Evolutionary conservation across 345 rosid species (phyloP), one percentile per base, ranked within the genome.

Genomic region (Microthlaspi erraticum): DNA sequence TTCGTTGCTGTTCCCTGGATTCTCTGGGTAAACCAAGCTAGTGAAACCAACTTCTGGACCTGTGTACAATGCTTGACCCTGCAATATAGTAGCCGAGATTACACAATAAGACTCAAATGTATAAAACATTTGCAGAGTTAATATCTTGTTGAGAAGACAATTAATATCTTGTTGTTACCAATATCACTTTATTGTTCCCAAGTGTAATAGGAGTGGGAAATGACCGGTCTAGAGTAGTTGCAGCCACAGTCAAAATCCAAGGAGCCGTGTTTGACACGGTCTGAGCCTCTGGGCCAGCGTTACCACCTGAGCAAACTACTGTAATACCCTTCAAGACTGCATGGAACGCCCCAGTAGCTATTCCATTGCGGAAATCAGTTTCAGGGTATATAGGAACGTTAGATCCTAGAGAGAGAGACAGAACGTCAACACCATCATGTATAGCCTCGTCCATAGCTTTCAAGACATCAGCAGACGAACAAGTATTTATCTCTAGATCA

Each of bases 381-480:
- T 83, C 76, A 1, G 79, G 62, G 57, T 72, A 82, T 2, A 76
- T 11, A 23, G 87, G 83, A 49, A 78, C 65, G 0, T 14, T 10
- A 0, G 65, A n/a, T 32, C 39, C 60, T 4, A 78, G 29, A 20
- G 81, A 78, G 33, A 78, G 57, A 43, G 81, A 78, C 60, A 78
- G 38, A 19, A 78, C 31, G 57, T 78, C 78, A 57, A 78, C 78
- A 56, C 78, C 76, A 69, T 78, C 81, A 58, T 69, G 68, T 23
- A 80, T 87, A 81, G 89, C 92, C 33, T 56, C 77, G 54, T 87
- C 92, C 10, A 85, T 70, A n/a, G 87, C 89, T 29, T 79, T 81
- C 19, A 87, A 77, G 32, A 82, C 61, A 36, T 83, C 89, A 14
- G 85, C 84, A 2, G 67, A 63, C 0, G 79, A 12, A 54, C 89